Conservation (phyloP, 2,329 filamentous ascomycete genomes). For the Tolypocladium guangdongense region DNA sequence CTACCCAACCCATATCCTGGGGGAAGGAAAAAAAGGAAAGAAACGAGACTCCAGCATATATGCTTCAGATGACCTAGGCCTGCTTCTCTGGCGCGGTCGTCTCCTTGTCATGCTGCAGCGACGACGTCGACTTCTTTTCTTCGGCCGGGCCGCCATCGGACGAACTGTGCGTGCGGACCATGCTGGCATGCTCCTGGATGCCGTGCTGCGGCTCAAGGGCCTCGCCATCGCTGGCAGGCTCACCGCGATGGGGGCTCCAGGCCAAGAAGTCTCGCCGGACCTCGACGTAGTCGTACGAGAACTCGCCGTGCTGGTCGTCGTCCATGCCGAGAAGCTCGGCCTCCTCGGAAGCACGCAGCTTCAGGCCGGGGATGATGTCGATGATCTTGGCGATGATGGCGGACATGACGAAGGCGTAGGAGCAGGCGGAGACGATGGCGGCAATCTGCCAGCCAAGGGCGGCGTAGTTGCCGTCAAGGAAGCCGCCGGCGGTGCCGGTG, state of each 20-base stretch:
- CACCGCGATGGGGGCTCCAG: slow-evolving; percentile 67
- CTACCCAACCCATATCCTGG: slow-evolving; percentile 3
- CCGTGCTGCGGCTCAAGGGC: slow-evolving; percentile 57
- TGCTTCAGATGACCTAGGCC: background rate
- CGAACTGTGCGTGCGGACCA: slow-evolving; percentile 18
- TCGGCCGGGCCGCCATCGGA: slow-evolving; percentile 6
- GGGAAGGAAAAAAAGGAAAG: background rate
- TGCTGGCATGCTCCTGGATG: slow-evolving; percentile 50
- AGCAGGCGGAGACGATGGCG: slow-evolving; percentile 56
- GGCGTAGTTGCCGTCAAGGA: slow-evolving; percentile 63
- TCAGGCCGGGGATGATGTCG: slow-evolving; percentile 64
- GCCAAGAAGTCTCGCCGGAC: slow-evolving; percentile 80
- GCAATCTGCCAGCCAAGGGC: slow-evolving; percentile 72
- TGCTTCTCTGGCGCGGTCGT: slow-evolving; percentile 2
- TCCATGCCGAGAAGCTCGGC: slow-evolving; percentile 83
- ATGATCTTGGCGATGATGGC: slow-evolving; percentile 64
- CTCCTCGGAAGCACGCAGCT: slow-evolving; percentile 70
- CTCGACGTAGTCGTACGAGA: slow-evolving; percentile 85
- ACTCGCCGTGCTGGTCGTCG: slow-evolving; percentile 82
- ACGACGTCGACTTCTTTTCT: slow-evolving; percentile 6
- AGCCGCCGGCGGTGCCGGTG: slow-evolving; percentile 55
- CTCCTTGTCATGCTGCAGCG: slow-evolving; percentile 3
- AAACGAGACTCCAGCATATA: background rate
- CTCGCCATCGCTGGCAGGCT: slow-evolving; percentile 48
- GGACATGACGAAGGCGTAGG: slow-evolving; percentile 64